Base-by-base conservation (phyloP, 441 rosid species). In the Sinapis alba region DNA sequence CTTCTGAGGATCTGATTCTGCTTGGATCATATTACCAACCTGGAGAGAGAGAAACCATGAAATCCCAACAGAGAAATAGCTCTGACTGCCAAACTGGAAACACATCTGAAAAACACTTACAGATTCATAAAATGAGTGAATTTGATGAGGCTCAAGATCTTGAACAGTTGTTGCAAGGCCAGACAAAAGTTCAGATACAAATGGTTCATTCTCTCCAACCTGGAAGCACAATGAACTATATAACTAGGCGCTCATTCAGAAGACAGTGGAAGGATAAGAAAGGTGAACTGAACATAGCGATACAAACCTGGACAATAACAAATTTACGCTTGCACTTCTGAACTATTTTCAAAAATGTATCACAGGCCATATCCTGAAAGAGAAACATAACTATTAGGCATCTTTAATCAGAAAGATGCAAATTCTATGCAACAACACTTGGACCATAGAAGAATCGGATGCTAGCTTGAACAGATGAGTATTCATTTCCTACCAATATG, bases 111-210 rank as follows among this genome's bases (percentile, higher is more conserved):
- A 16, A 47, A 47, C 21, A 47, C 21, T 65, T 91, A 97, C 99
- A 62, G 99, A 90, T 85, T 97, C 99, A 83, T 97, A 97, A 79
- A 97, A 97, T 12, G 95, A 83, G 85, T 97, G 99, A 80, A 97
- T 97, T 82, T 97, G 98, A 78, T 97, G 99, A 81, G 98, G 98
- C 88, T 94, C 98, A 36, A 97, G 98, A 88, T 97, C 99, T 67
- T 86, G 86, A 72, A 97, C 97, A 15, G 97, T 97, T 13, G 94
- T 86, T 61, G 94, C 90, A 84, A 94, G 98, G 82, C 97, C 95
- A 8, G 95, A 50, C 34, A 97, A 86, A 82, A 94, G 99, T 84
- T 97, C 99, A 64, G 99, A 97, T 36, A 96, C 98, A 85, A 96
- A 96, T 68, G 99, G 90, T 69, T 94, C 99, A 45, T 75, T 94